Evolutionary conservation across 2,329 filamentous ascomycete genomes (phyloP), one percentile per base, ranked within the genome.

Genomic region (Pseudogymnoascus sp.): DNA sequence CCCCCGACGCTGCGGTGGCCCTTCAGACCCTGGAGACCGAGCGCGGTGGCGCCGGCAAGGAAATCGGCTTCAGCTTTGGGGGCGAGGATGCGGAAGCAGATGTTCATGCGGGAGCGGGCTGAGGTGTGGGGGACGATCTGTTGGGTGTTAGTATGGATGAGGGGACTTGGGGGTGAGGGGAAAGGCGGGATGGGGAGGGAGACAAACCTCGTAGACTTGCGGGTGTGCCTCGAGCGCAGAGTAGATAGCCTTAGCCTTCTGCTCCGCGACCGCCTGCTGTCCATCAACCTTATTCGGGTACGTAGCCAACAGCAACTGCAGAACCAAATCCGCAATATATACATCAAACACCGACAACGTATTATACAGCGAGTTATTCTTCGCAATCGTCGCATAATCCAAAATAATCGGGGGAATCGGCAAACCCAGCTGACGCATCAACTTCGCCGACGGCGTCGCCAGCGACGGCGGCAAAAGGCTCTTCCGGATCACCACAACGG

Each of bases 341-440:
- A 97, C 90, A 75, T 93, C 93, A 72, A 98, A 96, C 72, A 98
- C 96, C 72, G 91, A 93, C 10, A 98, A 80, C 0, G 93, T 98
- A 78, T 98, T 98, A 80, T 98, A 98, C 28, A 98, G 82, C 70
- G 90, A 95, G 79, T 96, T 95, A 79, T 96, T 96, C 81, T 96
- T 96, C 43, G 90, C 88, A 69, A 95, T 89, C 0, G 85, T 92
- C 67, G 92, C 88, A 73, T 93, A 98, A 68, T 90, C 85, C 60
- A 98, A 79, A 48, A 97, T 84, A 16, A 90, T 84, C 2, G 93
- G 92, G 0, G 88, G 86, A 43, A 95, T 84, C 1, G 90, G 86
- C n/a, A 96, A 79, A 19, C 85, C 86, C 8, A 97, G 83, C 65
- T 87, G 81, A 65, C 92, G 84, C 72, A 97, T 79, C 60, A 96